phyloP scores from a whole-genome alignment of 2,329 filamentous ascomycete genomes.

The Neopestalotiopsis clavispora region DNA sequence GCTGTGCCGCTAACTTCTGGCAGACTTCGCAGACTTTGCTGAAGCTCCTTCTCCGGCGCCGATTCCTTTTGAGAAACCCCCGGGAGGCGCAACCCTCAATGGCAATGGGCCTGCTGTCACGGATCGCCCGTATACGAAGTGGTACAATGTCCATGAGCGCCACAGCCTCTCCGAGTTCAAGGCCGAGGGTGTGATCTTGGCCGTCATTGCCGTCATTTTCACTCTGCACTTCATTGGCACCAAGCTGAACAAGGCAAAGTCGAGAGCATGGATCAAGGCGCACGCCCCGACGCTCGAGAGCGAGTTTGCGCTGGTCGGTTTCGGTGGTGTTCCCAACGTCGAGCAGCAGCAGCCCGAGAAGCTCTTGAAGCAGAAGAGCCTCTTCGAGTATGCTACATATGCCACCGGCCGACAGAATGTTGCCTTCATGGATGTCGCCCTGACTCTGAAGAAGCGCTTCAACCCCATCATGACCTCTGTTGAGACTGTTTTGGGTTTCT shows the following conservation, averaged over 20 bases:
- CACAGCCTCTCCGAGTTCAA: conserved; percentile 83
- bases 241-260: conserved; percentile 78
- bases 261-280: conserved; percentile 78
- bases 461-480: conserved; percentile 70
- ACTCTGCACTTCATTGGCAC: conserved; percentile 82
- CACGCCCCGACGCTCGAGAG: conserved; percentile 73
- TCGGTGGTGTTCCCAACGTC: conserved; percentile 61
- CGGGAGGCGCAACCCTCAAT: conserved; percentile 51
- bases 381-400: conserved; percentile 86
- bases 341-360: conserved; percentile 54
- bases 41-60: conserved; percentile 72
- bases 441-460: conserved; percentile 83
- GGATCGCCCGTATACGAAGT: conserved; percentile 79
- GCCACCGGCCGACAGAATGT: conserved; percentile 91
- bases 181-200: conserved; percentile 82
- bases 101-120: conserved; percentile 52
- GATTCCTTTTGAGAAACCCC: conserved; percentile 50
- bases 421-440: conserved; percentile 85
- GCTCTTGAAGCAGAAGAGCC: conserved; percentile 82
- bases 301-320: conserved; percentile 90
- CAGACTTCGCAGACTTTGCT: conserved; percentile 95
- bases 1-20: conserved; percentile 21
- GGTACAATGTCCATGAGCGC: conserved; percentile 97
- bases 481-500: conserved; percentile 73
- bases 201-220: conserved; percentile 75